Evolutionary conservation across 2,329 filamentous ascomycete species (phyloP), one percentile per base, ranked within the genome.

Genomic region (Colletotrichum euphorbiae): DNA sequence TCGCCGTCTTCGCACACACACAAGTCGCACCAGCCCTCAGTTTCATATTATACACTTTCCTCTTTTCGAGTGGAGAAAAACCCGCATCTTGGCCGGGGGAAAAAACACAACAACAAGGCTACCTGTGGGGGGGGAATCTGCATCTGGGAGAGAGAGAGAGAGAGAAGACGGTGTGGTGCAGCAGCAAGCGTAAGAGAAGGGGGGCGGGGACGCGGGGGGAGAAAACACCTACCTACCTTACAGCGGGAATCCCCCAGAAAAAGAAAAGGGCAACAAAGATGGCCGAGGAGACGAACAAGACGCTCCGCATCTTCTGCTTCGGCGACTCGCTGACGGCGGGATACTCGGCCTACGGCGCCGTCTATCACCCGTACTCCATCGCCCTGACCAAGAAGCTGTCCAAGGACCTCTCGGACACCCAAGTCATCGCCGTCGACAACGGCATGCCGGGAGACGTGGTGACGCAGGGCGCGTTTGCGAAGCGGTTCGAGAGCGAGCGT

Each of bases 301-400:
- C 78, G 33, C 79, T 89, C 31, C 81, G 83, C 73, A 84, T 90
- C 73, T 83, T 90, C 69, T 90, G 88, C 80, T 88, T 90, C 76
- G 89, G 89, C 75, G 83, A 90, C 81, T 90, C 87, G 43, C 83
- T 91, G 51, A 91, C 89, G 6, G 82, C 81, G 12, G 89, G 89
- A 46, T 89, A 80, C 75, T 79, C 81, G 33, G 59, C 70, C 66
- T 77, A 71, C 51, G 86, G 85, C 19, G 57, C 77, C 13, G 74
- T 69, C 57, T 80, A 78, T 50, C 82, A 87, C 67, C 87, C 89
- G 0, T 91, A 91, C 78, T 81, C 82, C 6, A 73, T 75, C 24
- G 80, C 79, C 63, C 78, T 91, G 13, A 73, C 79, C 68, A 74
- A 82, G 59, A 81, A 80, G 66, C 79, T 90, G 38, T 75, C 79